A percentile compares a stretch with the other conserved stretches of the same genome.
These are phyloP conservation scores for Blastocystis sp. DNA, from an alignment of 352 stramenopile genomes.

Conservation along the genomic window DNA sequence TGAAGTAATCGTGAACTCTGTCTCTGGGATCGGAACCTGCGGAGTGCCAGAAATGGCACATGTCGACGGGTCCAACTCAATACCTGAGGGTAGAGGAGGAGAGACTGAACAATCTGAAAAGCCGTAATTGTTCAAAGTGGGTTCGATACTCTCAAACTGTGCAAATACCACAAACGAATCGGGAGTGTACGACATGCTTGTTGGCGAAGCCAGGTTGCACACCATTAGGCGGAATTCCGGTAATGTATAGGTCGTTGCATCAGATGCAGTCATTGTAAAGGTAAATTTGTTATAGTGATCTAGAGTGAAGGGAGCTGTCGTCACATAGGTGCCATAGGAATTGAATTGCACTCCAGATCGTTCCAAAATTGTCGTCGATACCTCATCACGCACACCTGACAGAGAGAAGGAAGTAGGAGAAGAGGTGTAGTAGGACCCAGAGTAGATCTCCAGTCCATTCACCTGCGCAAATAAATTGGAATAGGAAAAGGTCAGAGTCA, in stretches of 20 bases:
- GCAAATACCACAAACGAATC: background rate
- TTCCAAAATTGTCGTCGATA: background rate
- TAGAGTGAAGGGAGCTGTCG: background rate
- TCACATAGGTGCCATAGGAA: background rate
- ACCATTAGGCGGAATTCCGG: background rate
- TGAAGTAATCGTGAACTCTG: background rate
- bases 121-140: background rate
- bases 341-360: background rate
- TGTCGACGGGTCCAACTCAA: background rate
- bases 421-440: background rate
- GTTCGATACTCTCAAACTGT: background rate
- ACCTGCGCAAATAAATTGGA: background rate
- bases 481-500: background rate
- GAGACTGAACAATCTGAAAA: background rate
- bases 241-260: background rate
- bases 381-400: background rate
- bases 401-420: background rate
- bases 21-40: background rate
- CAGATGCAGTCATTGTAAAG: background rate
- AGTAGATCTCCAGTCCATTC: background rate
- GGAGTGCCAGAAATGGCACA: background rate
- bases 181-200: background rate
- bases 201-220: background rate
- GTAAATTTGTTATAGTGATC: background rate
- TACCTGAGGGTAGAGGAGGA: background rate